Evolutionary conservation across 2,329 filamentous ascomycete genomes (phyloP).

Genomic region (Pestalotiopsis fici): DNA sequence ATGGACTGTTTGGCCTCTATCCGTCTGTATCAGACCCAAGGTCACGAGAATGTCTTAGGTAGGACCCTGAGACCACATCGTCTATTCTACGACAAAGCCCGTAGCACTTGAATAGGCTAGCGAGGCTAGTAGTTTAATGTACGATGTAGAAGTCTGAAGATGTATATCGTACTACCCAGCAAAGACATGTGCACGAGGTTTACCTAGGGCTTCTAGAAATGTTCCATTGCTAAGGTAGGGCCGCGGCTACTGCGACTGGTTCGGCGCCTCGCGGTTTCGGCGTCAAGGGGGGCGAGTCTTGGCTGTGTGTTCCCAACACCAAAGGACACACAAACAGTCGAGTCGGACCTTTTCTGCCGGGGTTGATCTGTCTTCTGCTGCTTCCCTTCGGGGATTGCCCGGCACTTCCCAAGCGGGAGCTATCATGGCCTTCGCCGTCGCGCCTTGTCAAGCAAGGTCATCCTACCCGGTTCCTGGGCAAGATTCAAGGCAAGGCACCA

Average conservation of each 20-base stretch:
- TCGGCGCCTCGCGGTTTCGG: neutral
- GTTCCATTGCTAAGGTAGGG: neutral
- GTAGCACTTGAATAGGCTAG: neutral
- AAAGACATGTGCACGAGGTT: neutral
- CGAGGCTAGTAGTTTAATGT: too few species aligned
- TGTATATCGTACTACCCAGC: too few species aligned
- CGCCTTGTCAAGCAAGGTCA: neutral
- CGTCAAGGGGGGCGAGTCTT: neutral
- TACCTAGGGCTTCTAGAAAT: neutral
- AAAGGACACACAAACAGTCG: neutral
- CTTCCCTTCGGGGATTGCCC: neutral
- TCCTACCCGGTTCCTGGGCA: neutral
- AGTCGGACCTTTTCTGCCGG: neutral
- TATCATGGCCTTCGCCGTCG: conserved; percentile 2
- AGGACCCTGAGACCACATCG: neutral
- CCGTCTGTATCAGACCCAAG: neutral
- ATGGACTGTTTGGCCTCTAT: neutral
- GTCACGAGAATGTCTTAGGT: neutral
- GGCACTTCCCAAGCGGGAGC: neutral
- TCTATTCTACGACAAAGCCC: neutral
- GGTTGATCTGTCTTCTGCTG: neutral
- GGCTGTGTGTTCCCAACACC: neutral
- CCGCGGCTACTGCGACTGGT: neutral
- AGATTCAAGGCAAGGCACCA: neutral
- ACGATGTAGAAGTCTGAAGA: too few species aligned